Evolutionary conservation across 192 early-diverging fungal species (phyloP), one percentile per base, ranked within the genome.

Genomic region (Coemansia sp.): DNA sequence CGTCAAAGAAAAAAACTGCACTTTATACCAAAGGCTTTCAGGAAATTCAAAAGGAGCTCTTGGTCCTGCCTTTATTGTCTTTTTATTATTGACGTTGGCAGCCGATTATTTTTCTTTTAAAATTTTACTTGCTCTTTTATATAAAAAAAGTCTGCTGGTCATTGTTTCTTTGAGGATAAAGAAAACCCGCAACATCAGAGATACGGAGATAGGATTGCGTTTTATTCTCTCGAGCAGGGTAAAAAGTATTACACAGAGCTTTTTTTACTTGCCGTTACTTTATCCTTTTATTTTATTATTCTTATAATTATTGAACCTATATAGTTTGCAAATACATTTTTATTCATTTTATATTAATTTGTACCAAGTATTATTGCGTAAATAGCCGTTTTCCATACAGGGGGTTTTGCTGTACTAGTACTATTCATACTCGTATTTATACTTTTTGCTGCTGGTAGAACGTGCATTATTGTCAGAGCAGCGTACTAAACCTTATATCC

Each of bases 91-190:
- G 25, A 30, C 25, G 25, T 25, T 29, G 48, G 40, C 18, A 67
- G 52, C 32, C 16, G 31, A 48, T 60, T 34, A 32, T 56, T 45
- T 62, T 25, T 52, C 54, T 25, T 25, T 25, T 25, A 25, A 1
- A 25, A 25, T 25, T 25, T 25, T 25, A 25, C 22, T 25, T 25
- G 22, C 22, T 25, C 22, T 65, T 55, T 33, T 48, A 62, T 48
- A 17, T 49, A 20, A 16, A 38, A 49, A 55, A 54, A 60, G 65
- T 48, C 60, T 45, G 42, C 49, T 51, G 49, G 40, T 63, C 45
- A 61, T 62, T 65, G 56, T 75, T 45, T 30, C 48, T 31, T 72
- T 62, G 36, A 45, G 28, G 20, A 12, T 45, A 45, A 45, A 45
- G 42, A 45, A 8, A 16, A 45, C 42, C 14, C 1, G 14, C 14